These are phyloP conservation scores for Triglochin maritima DNA, from an alignment of 106 monocot genomes.

Conservation along the genomic window DNA sequence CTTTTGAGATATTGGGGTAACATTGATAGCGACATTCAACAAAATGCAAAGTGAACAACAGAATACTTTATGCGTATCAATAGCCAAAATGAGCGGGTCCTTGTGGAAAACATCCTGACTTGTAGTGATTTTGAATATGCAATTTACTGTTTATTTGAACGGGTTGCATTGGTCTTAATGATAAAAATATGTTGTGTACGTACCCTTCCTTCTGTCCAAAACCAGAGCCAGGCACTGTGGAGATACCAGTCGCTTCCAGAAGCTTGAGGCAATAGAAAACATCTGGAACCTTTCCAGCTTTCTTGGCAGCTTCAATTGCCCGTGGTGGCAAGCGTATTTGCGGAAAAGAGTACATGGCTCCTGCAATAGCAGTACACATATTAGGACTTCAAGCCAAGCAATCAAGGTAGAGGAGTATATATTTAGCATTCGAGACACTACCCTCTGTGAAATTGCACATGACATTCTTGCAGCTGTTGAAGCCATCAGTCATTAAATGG, in stretches of 20 bases:
- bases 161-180: neutral
- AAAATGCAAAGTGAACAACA: too few relatives aligned
- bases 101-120: too few relatives aligned
- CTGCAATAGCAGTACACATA: conserved; percentile 24
- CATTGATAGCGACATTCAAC: too few relatives aligned
- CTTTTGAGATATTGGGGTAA: too few relatives aligned
- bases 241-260: conserved; percentile 96
- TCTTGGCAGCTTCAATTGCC: conserved; percentile 91
- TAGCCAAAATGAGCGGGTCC: too few relatives aligned
- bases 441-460: conserved; percentile 97
- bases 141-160: too few relatives aligned
- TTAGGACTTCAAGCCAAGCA: too few relatives aligned
- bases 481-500: conserved; percentile 92
- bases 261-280: conserved; percentile 98
- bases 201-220: conserved; percentile 99
- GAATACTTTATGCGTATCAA: too few relatives aligned
- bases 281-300: conserved; percentile 86
- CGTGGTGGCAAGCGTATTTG: conserved; percentile 78
- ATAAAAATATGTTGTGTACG: neutral
- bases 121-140: too few relatives aligned
- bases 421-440: neutral
- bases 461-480: conserved; percentile 96
- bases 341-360: conserved; percentile 99
- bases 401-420: too few relatives aligned
- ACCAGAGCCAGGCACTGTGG: conserved; percentile 98